Evolutionary conservation across 345 rosid genomes (phyloP).

Genomic region (Aquilaria malaccensis): DNA sequence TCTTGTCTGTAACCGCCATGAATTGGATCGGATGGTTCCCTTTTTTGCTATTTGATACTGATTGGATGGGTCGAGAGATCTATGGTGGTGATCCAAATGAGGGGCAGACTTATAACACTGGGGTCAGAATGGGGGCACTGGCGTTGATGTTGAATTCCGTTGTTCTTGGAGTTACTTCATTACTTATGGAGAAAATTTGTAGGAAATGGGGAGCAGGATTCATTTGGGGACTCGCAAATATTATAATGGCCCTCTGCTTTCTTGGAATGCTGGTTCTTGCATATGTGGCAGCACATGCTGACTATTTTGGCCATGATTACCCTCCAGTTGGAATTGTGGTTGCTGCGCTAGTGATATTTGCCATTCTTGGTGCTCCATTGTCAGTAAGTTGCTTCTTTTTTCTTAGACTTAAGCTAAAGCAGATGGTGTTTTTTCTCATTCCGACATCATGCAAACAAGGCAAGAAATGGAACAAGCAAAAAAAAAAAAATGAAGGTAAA

Average conservation of each 20-base stretch:
- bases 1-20: constrained; percentile 71
- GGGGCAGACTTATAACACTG: constrained; percentile 53
- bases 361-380: constrained; percentile 84
- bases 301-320: constrained; percentile 43
- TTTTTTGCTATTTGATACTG: constrained; percentile 85
- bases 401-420: no score
- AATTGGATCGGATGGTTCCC: constrained; percentile 98
- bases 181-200: constrained; percentile 91
- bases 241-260: constrained; percentile 84
- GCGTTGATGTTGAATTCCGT: constrained; percentile 91
- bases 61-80: constrained; percentile 97
- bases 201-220: constrained; percentile 97
- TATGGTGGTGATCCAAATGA: constrained; percentile 79
- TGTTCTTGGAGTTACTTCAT: constrained; percentile 84
- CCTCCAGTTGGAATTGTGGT: constrained; percentile 72
- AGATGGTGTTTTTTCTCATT: no score
- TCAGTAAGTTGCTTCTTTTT: constrained; percentile 55
- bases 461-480: no score
- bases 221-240: constrained; percentile 81
- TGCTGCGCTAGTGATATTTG: constrained; percentile 55
- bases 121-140: constrained; percentile 89
- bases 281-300: constrained; percentile 49
- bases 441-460: no score
- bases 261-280: constrained; percentile 63
- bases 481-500: no score